Percentiles rank a stretch among this genome's conserved stretches.
These are phyloP conservation scores for Bipolaris cookei DNA, from an alignment of 2,329 filamentous ascomycete species.

Conservation along the genomic window DNA sequence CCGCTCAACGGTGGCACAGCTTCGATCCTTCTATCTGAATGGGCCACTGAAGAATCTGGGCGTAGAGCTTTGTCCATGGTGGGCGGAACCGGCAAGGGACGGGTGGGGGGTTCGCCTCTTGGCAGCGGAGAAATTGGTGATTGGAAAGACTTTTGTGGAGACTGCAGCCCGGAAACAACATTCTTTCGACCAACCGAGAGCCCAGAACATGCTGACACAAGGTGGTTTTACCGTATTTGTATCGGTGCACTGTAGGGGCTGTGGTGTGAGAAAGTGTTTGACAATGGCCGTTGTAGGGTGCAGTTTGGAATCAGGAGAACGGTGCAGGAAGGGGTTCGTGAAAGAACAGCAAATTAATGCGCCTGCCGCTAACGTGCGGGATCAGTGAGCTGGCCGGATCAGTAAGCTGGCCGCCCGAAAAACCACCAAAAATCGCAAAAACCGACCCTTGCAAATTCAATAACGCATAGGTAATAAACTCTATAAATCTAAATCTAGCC, in stretches of 20 bases:
- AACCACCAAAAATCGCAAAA: too few relatives aligned
- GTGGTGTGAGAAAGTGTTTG: not conserved
- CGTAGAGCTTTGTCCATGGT: conserved; percentile 19
- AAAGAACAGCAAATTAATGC: not conserved
- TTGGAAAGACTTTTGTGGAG: conserved; percentile 17
- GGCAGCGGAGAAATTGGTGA: conserved; percentile 36
- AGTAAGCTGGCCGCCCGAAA: too few relatives aligned
- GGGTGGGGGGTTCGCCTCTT: conserved; percentile 14
- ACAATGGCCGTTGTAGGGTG: not conserved
- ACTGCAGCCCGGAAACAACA: not conserved
- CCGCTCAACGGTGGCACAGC: conserved; percentile 14
- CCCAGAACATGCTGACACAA: not conserved
- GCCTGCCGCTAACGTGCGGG: not conserved
- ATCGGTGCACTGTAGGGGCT: not conserved
- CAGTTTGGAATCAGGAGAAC: not conserved
- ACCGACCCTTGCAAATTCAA: too few relatives aligned
- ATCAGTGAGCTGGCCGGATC: too few relatives aligned
- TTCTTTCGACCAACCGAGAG: not conserved
- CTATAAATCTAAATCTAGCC: too few relatives aligned
- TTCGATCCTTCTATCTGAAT: conserved; percentile 15
- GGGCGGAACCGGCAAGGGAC: conserved; percentile 17
- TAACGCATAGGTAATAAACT: too few relatives aligned
- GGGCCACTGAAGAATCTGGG: conserved; percentile 22
- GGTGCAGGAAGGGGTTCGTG: not conserved
- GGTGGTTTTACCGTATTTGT: not conserved